These are phyloP conservation scores for Colletotrichum tropicicola DNA, from an alignment of 2,329 filamentous ascomycete genomes.

Conservation along the genomic window DNA sequence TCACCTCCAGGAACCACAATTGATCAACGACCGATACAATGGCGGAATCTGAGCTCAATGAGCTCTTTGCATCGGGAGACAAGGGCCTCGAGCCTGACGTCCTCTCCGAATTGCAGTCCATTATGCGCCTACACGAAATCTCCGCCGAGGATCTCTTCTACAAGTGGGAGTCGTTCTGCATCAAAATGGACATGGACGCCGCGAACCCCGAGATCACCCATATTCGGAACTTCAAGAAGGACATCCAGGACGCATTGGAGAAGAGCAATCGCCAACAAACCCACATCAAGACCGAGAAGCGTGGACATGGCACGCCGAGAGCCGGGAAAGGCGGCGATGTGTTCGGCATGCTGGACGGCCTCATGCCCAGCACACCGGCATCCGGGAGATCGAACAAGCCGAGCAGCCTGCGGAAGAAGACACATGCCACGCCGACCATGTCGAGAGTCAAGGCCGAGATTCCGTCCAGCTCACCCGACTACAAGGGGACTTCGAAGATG, in stretches of 20 bases:
- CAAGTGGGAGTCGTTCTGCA: constrained; percentile 98
- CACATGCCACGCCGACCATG: constrained; percentile 55
- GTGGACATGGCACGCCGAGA: constrained; percentile 70
- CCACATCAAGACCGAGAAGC: constrained; percentile 71
- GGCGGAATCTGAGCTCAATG: constrained; percentile 49
- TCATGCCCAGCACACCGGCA: constrained; percentile 71
- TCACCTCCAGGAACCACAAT: not conserved
- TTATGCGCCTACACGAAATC: constrained; percentile 84
- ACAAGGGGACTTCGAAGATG: constrained; percentile 49
- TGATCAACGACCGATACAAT: constrained; percentile 17
- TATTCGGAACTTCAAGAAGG: constrained; percentile 83
- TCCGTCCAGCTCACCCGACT: constrained; percentile 53
- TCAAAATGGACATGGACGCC: constrained; percentile 89
- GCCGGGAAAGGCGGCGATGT: constrained; percentile 72
- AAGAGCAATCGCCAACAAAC: constrained; percentile 71
- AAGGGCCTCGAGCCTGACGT: constrained; percentile 79
- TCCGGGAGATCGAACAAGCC: constrained; percentile 37
- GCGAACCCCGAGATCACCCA: constrained; percentile 75
- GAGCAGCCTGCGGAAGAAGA: constrained; percentile 44
- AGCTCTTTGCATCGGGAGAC: constrained; percentile 63
- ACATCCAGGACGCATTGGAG: constrained; percentile 85
- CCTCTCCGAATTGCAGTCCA: constrained; percentile 82
- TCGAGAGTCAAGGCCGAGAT: constrained; percentile 55
- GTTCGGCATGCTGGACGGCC: constrained; percentile 82
- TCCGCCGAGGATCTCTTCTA: constrained; percentile 89